Evolutionary conservation across 768 basidiomycete genomes (phyloP), one percentile per base, ranked within the genome.

Genomic region (Trametes coccinea): DNA sequence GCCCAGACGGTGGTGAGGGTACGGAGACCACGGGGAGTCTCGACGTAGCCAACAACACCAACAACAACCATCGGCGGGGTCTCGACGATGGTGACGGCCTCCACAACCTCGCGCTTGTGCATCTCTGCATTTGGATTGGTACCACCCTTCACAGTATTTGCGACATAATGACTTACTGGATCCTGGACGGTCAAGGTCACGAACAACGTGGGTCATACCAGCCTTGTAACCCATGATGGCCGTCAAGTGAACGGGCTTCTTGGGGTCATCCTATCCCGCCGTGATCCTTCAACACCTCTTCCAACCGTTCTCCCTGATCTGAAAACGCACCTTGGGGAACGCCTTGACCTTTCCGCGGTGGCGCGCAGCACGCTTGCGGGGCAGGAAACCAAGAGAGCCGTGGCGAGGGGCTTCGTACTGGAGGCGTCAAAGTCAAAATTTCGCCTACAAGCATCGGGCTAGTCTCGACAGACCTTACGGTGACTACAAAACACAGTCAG

Each of bases 41-140:
- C 97, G 76, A 98, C 93, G 79, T 98, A 99, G 71, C 97, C 97
- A 71, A 99, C 97, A 72, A 95, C 93, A 81, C 97, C 97, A 66
- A 98, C 90, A 66, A 96, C 86, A 61, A 98, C 88, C 82, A 99
- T 84, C 55, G 97, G 96, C 33, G 97, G 97, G 22, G 95, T 96
- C 81, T 99, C 97, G 72, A 99, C 78, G 75, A 99, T 79, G 65
- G 93, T 90, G 69, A 95, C 96, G 47, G 95, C 94, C 84, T 99
- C 97, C 65, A 99, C 97, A 64, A 99, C 89, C 78, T 99, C 97
- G 75, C 93, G 90, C 83, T 98, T 99, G 90, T 99, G 97, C 95
- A 98, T 97, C 83, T 99, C 95, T 98, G 76, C 5, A 57, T 39
- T 44, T 44, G 7, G 37, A 45, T 65, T 41, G 48, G 49, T n/a